Evolutionary conservation across 225 moss, liverwort and hornwort species (phyloP).

Genomic region (Anthoceros angustus): DNA sequence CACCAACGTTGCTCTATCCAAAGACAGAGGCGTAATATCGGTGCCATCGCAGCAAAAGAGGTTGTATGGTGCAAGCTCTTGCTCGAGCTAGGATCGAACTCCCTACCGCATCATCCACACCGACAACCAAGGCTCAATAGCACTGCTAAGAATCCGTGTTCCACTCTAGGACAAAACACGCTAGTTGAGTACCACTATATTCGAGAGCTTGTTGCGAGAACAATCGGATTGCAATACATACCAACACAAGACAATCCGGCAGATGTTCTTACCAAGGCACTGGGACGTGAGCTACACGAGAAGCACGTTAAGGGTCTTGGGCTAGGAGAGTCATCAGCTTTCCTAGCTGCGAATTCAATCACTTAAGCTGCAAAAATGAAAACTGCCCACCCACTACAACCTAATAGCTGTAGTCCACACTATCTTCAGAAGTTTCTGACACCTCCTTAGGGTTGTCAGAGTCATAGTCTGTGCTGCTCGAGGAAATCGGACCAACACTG

Average conservation of each 20-base stretch:
- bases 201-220: not conserved
- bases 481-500: too few species aligned
- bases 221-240: not conserved
- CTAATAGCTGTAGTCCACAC: too few species aligned
- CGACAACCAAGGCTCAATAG: conserved; percentile 3
- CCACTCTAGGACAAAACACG: conserved; percentile 5
- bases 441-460: too few species aligned
- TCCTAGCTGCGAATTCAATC: too few species aligned
- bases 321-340: not conserved
- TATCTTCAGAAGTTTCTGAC: too few species aligned
- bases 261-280: conserved; percentile 8
- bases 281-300: not conserved
- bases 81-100: not conserved
- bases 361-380: too few species aligned
- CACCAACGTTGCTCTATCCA: not conserved
- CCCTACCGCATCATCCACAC: not conserved
- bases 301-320: too few species aligned
- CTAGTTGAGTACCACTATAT: conserved; percentile 5
- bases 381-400: too few species aligned
- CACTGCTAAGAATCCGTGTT: conserved; percentile 5
- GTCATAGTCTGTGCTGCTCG: too few species aligned
- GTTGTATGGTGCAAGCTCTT: not conserved
- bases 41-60: not conserved
- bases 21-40: not conserved
- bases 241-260: not conserved